Base-by-base conservation (phyloP, 495 filamentous ascomycete genomes). In the Aspergillus egyptiacus region DNA sequence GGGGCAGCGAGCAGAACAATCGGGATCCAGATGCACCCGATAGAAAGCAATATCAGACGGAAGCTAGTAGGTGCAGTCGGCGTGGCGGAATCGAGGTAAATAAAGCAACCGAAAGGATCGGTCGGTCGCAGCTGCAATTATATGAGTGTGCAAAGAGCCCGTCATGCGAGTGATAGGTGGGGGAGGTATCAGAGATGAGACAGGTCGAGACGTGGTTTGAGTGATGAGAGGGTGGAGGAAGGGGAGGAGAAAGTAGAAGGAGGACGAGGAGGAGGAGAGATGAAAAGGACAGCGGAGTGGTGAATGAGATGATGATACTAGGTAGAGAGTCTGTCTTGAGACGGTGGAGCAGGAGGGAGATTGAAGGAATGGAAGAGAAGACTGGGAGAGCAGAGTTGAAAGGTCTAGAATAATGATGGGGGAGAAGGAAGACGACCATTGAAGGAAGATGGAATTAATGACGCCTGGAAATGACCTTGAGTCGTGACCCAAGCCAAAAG, bases 331-430 rank as follows among this genome's bases (percentile, higher is more conserved):
- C 38, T 52, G 39, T 48, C 23, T 40, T 33, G 50, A 56, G 46
- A 43, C 48, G 52, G 58, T 55, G 52, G 54, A 46, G 54, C 50
- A 55, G 50, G 18, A 52, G 49, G 36, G 38, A 55, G 43, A 55
- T 57, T 48, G 50, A 50, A 53, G 46, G 51, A 46, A 51, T 41
- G 35, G 30, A 43, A 56, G 38, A 30, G 34, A 56, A 53, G 33
- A 54, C 41, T 35, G 44, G 25, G 22, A 17, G 31, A 45, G 22
- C 8, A 40, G 18, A 35, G 24, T n/a, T 33, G 44, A 28, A 40
- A 50, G 45, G 39, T 20, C 35, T 56, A 41, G 46, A 53, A 45
- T 37, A 33, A 24, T 20, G 28, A 25, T 14, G 11, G 22, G 39
- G 37, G 10, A 10, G 23, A 35, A 44, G 25, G n/a, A n/a, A n/a